Conservation (phyloP, 805 yeast species). For the Wickerhamomyces silvicola region DNA sequence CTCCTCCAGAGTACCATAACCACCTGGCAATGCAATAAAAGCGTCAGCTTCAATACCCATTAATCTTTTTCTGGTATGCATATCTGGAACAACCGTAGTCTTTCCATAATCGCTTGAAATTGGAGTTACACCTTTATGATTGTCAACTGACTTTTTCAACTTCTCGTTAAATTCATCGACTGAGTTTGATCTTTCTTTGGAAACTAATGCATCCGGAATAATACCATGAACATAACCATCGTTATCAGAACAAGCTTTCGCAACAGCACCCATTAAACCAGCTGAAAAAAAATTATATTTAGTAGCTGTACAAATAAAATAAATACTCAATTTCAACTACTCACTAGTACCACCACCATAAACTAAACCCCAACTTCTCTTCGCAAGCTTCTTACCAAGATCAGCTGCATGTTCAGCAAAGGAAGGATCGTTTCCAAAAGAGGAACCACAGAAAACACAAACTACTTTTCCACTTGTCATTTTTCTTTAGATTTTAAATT, state of each 20-base stretch:
- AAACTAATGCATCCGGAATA: constrained; percentile 77
- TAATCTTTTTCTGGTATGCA: constrained; percentile 83
- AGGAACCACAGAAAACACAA: constrained; percentile 86
- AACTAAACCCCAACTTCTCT: constrained; percentile 63
- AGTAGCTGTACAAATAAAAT: not conserved
- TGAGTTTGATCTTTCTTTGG: constrained; percentile 55
- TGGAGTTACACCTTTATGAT: constrained; percentile 63
- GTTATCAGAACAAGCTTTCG: constrained; percentile 40
- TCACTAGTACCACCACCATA: constrained; percentile 89
- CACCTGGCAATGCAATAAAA: constrained; percentile 87
- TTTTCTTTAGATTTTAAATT: not conserved
- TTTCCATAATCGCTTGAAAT: constrained; percentile 54
- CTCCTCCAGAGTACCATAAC: constrained; percentile 87
- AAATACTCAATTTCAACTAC: not conserved
- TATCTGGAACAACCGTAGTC: constrained; percentile 76
- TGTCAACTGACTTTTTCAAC: constrained; percentile 45
- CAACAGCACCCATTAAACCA: constrained; percentile 75
- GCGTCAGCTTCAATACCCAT: constrained; percentile 88
- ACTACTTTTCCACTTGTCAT: constrained; percentile 29
- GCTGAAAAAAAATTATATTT: too few relatives aligned
- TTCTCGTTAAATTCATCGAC: constrained; percentile 39
- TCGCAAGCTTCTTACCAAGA: constrained; percentile 55
- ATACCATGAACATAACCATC: constrained; percentile 77
- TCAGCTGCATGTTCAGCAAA: constrained; percentile 49
- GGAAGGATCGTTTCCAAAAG: constrained; percentile 51